Evolutionary conservation across 2,329 filamentous ascomycete species (phyloP), one percentile per base, ranked within the genome.

Genomic region (Cladosporium velox): DNA sequence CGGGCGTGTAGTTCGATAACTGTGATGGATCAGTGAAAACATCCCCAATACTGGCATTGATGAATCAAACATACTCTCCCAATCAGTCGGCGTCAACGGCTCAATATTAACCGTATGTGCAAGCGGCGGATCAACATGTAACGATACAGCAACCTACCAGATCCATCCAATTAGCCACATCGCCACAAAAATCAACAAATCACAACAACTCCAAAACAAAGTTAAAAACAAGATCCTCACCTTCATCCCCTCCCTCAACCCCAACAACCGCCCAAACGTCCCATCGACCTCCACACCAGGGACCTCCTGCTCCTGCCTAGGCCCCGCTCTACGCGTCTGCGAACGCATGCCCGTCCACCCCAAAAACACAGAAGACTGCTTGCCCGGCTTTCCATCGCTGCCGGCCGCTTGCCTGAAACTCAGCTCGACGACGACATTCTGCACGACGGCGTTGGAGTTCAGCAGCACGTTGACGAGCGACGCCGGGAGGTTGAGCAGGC

Each of bases 261-360:
- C 92, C 41, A 97, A 79, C 8, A 91, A 86, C 52, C 88, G 85
- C 21, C 90, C 94, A 73, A 97, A 89, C 0, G 91, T 92, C 44
- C 91, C 89, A 80, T 98, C 95, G 49, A 98, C 86, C 80, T 98
- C 94, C 57, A 98, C 88, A 0, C 90, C 83, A 35, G 90, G 82
- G 6, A 91, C 79, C 69, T 97, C 93, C 75, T 93, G 91, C 68
- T 95, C 91, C 73, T 88, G 85, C 68, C 88, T 83, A 26, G 86
- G 84, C 70, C 82, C 86, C 71, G 68, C 54, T 44, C 69, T 67
- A 26, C 85, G 84, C 75, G 91, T 88, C 84, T 93, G 96, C 83
- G 93, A 97, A 70, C 93, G 91, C 92, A 99, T 96, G 72, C 95
- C 95, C 12, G 95, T 97, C 95, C 95, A 99, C 77, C 95, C 95